Evolutionary conservation across 2,329 filamentous ascomycete species (phyloP), one percentile per base, ranked within the genome.

Genomic region (Aspergillus ochraceus): DNA sequence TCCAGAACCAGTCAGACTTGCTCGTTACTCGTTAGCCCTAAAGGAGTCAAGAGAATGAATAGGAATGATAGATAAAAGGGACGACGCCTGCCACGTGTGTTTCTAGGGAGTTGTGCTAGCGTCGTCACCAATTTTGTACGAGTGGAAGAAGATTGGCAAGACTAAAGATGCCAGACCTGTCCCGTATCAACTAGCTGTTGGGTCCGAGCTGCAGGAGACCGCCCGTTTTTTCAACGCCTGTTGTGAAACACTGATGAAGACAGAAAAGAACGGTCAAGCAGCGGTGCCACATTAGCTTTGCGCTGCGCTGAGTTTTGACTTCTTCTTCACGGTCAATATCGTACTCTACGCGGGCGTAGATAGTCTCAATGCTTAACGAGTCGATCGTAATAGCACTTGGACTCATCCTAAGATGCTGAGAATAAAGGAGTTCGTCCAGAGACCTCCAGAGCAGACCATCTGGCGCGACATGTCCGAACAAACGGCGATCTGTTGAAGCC

Each of bases 151-250:
- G 22, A 46, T n/a, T 45, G 24, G 36, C 14, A n/a, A 42, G 4
- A 42, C 36, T 42, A 42, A n/a, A 42, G 32, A 36, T 14, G 52
- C 32, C 60, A 64, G 58, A 59, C 55, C 60, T 54, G 49, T 10
- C 52, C 47, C 14, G 19, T 36, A 49, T 47, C 36, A 51, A 52
- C 26, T 51, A 45, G 55, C 50, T 55, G 64, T 69, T 70, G 63
- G 60, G 47, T 57, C 36, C 22, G 54, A 63, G 65, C 68, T 73
- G 72, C 72, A 74, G 66, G 64, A 70, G 60, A 61, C 68, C 68
- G 68, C 58, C 71, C 71, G 71, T 74, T 74, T 42, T 24, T 64
- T 56, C 66, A 71, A 71, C 69, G 69, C 68, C 66, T 70, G 72
- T 58, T 49, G 73, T 75, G 72, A 58, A 72, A 75, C 72, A 66